These are phyloP conservation scores for Talaromyces atroroseus DNA, from an alignment of 2,329 filamentous ascomycete genomes.

Conservation along the genomic window DNA sequence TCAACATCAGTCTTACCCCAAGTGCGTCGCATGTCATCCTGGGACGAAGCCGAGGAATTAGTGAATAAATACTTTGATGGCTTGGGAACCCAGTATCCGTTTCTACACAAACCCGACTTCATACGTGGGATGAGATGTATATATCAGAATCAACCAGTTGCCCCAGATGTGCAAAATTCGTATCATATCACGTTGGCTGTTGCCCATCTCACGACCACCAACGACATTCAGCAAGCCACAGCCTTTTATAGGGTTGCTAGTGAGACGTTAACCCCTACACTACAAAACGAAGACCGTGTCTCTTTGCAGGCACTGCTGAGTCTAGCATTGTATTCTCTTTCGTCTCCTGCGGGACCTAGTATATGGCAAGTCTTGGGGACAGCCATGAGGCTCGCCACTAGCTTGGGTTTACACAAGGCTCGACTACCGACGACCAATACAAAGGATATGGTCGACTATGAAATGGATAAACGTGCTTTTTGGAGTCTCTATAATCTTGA, in stretches of 20 bases:
- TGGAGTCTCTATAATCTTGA: slow-evolving; percentile 43
- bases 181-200: slow-evolving; percentile 36
- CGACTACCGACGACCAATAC: slow-evolving; percentile 16
- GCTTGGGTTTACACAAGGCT: slow-evolving; percentile 33
- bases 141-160: slow-evolving; percentile 28
- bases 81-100: slow-evolving; percentile 36
- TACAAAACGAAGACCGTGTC: slow-evolving; percentile 36
- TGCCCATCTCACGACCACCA: slow-evolving; percentile 29
- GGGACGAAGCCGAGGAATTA: slow-evolving; percentile 31
- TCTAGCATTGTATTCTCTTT: slow-evolving; percentile 34
- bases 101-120: slow-evolving; percentile 31
- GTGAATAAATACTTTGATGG: slow-evolving; percentile 33
- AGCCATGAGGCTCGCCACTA: slow-evolving; percentile 33
- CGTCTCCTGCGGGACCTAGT: slow-evolving; percentile 33
- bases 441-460: slow-evolving; percentile 28
- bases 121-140: slow-evolving; percentile 29
- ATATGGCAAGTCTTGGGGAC: slow-evolving; percentile 37
- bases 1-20: slow-evolving; percentile 23
- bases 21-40: slow-evolving; percentile 29
- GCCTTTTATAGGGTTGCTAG: slow-evolving; percentile 34
- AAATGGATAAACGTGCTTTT: slow-evolving; percentile 39
- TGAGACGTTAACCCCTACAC: slow-evolving; percentile 28
- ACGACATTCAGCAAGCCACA: slow-evolving; percentile 25
- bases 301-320: slow-evolving; percentile 33
- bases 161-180: slow-evolving; percentile 29